Conservation (phyloP, 768 basidiomycete genomes). For the Paxillus ammoniavirescens region DNA sequence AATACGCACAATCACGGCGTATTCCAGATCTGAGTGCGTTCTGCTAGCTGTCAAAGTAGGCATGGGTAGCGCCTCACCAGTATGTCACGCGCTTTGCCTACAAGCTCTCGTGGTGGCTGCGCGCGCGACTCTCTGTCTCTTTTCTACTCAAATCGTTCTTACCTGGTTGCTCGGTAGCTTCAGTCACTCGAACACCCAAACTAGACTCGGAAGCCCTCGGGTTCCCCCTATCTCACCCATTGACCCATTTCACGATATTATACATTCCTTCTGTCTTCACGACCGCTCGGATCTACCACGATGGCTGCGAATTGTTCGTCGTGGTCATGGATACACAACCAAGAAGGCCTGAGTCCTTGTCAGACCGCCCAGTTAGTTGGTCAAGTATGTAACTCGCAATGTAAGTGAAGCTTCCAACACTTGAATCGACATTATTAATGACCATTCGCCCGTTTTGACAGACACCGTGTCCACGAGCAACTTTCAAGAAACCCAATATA, state of each 20-base stretch:
- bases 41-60: background rate
- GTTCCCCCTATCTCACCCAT: background rate
- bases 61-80: background rate
- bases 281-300: background rate
- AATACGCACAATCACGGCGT: too few species aligned
- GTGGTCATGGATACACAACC: conserved; percentile 9
- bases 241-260: too few species aligned
- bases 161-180: background rate
- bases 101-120: background rate
- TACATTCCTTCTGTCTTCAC: background rate
- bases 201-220: background rate
- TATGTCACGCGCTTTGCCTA: conserved; percentile 3
- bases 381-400: conserved; percentile 12
- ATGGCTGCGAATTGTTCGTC: conserved; percentile 14
- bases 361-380: conserved; percentile 16
- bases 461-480: conserved; percentile 12
- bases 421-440: background rate
- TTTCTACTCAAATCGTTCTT: background rate
- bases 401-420: conserved; percentile 9
- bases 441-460: background rate
- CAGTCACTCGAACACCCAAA: background rate
- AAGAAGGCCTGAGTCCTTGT: conserved; percentile 13
- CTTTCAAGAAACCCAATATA: conserved; percentile 19
- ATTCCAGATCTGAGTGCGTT: too few species aligned
- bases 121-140: background rate